Percentiles rank a stretch among this genome's conserved stretches.
phyloP scores from a whole-genome alignment of 2,329 filamentous ascomycete species.

The Colletotrichum graminicola region DNA sequence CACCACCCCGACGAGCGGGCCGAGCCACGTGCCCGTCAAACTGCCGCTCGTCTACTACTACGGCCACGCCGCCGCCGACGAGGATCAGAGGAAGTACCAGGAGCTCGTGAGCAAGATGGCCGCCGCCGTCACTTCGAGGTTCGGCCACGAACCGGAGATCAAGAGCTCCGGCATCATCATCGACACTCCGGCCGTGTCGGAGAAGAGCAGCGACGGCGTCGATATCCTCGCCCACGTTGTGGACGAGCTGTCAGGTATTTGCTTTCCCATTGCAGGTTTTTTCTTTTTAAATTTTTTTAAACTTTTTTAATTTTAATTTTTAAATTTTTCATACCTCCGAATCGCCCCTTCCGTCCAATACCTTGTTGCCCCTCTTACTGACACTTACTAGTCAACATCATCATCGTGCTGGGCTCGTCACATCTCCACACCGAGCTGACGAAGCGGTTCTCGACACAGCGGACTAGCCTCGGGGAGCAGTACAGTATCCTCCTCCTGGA shows the following conservation, averaged over 20 bases:
- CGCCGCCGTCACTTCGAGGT: constrained; percentile 79
- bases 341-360: too few relatives aligned
- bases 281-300: too few relatives aligned
- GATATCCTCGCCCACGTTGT: constrained; percentile 85
- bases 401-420: constrained; percentile 86
- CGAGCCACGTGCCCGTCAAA: constrained; percentile 89
- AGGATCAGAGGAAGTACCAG: constrained; percentile 79
- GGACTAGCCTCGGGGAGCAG: constrained; percentile 71
- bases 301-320: too few relatives aligned
- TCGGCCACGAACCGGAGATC: constrained; percentile 80
- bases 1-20: constrained; percentile 89
- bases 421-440: constrained; percentile 80
- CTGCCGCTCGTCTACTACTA: constrained; percentile 92
- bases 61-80: constrained; percentile 79
- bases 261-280: neutral
- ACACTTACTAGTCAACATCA: constrained; percentile 76
- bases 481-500: constrained; percentile 83
- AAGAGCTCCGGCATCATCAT: constrained; percentile 84
- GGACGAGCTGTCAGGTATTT: constrained; percentile 65
- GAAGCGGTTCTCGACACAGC: constrained; percentile 72
- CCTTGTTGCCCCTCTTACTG: neutral
- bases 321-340: too few relatives aligned
- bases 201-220: constrained; percentile 74
- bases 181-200: constrained; percentile 81
- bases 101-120: constrained; percentile 82